Conservation (phyloP, 345 rosid genomes). For the Crucihimalaya himalaica region DNA sequence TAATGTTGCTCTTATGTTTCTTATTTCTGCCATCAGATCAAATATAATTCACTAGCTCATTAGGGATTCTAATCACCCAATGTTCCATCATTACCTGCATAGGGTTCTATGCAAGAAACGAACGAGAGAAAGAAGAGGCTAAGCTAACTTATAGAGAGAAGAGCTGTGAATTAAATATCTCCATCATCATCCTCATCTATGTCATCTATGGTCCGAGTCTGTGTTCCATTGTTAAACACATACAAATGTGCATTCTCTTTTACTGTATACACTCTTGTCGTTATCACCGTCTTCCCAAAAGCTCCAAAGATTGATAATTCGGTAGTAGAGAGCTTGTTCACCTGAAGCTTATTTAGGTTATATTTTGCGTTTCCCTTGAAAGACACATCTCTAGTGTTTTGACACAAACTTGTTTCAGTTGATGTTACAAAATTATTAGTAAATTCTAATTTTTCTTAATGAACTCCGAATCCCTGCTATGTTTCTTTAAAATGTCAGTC, state of each 20-base stretch:
- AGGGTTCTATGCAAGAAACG: too few species aligned
- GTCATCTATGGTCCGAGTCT: conserved; percentile 44
- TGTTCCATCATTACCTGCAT: too few species aligned
- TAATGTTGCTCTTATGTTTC: too few species aligned
- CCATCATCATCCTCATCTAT: conserved; percentile 34
- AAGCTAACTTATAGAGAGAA: not conserved
- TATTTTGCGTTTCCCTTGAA: not conserved
- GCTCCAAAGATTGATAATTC: conserved; percentile 46
- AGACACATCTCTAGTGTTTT: not conserved
- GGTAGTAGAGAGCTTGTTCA: not conserved
- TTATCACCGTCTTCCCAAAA: conserved; percentile 48
- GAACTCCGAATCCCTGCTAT: not conserved
- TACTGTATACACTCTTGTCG: conserved; percentile 75
- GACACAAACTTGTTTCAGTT: conserved; percentile 1
- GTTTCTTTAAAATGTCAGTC: not conserved
- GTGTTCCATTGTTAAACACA: conserved; percentile 71
- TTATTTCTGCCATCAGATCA: not conserved
- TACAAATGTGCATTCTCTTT: conserved; percentile 52
- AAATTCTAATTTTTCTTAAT: too few species aligned
- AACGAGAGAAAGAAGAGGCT: not conserved
- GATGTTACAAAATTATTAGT: not conserved
- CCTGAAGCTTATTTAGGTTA: too few species aligned
- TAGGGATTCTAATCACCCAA: too few species aligned
- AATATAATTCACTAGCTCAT: too few species aligned
- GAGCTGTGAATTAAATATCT: not conserved